Conservation (phyloP, 805 yeast species). For the Pichia pseudocactophila region DNA sequence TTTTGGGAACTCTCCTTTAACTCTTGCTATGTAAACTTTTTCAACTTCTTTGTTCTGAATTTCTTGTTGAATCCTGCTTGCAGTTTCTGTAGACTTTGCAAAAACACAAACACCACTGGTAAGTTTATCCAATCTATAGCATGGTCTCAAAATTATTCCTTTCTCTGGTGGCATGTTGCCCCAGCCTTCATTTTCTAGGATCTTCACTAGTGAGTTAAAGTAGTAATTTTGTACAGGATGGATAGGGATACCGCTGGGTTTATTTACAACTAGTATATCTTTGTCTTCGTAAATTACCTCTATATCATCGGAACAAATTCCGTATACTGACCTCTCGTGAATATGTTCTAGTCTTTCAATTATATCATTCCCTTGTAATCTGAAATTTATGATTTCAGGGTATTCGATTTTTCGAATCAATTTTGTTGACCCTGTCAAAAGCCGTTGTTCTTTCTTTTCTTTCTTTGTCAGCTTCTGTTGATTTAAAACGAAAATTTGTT, state of each 20-base stretch:
- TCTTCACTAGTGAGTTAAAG: conserved; percentile 39
- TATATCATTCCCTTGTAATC: conserved; percentile 22
- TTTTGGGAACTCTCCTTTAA: conserved; percentile 33
- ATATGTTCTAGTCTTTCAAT: conserved; percentile 21
- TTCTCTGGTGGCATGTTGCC: neutral
- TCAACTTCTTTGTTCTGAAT: conserved; percentile 26
- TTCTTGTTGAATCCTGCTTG: conserved; percentile 26
- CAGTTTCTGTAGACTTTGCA: conserved; percentile 31
- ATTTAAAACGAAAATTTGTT: conserved; percentile 16
- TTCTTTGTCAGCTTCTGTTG: conserved; percentile 14
- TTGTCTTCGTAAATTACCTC: conserved; percentile 21
- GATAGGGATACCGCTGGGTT: conserved; percentile 47
- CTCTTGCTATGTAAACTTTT: conserved; percentile 41
- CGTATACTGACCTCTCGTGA: conserved; percentile 23
- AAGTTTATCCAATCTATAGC: conserved; percentile 45
- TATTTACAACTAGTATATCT: conserved; percentile 34
- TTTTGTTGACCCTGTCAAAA: neutral
- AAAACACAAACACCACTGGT: conserved; percentile 46
- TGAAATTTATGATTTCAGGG: conserved; percentile 16
- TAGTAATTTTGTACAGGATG: conserved; percentile 43
- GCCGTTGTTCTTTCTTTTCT: conserved; percentile 2
- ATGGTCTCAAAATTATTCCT: conserved; percentile 23
- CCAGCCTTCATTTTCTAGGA: conserved; percentile 28
- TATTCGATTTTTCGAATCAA: neutral
- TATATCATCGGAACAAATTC: neutral